Base-by-base conservation (phyloP, 148 eudicot genomes). In the Drosera capensis region DNA sequence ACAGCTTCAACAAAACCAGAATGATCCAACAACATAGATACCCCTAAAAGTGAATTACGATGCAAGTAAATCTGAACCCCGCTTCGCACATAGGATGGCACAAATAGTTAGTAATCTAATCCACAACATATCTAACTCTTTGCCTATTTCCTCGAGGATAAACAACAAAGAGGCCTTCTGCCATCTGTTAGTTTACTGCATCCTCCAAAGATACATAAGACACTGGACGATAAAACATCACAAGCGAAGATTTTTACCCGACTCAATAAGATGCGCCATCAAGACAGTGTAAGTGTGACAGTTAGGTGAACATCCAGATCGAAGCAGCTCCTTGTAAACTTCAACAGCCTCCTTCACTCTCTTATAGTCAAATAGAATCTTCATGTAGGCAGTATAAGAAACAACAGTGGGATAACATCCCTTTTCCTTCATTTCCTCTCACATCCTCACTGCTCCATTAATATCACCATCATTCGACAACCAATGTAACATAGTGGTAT, bases 301-400 rank as follows among this genome's bases (percentile, higher is more conserved):
- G 60, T 75, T 86, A 1, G 95, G 92, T 35, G 68, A 39, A 8
- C 66, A 64, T 53, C 86, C 92, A 28, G 63, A 58, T 40, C 64
- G 68, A 51, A 78, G 66, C 86, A 86, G 78, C 67, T 86, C 92
- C 65, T 62, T 78, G 65, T 78, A 86, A 30, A 78, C 66, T 30
- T 44, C 62, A 46, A 61, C 44, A 4, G 80, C 95, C 64, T 72
- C 83, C 51, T 77, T 57, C 31, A 56, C 80, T 66, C 70, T 72
- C 29, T 68, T 68, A 54, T 78, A 71, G 52, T 75, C 63, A 56
- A 86, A 85, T 38, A 85, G 50, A 54, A 77, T 63, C 68, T 80
- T 85, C 82, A 85, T 74, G 47, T 65, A 85, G 29, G 95, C 90
- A 46, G 90, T 85, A 63, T 74, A 85, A 14, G 82, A 71, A 44